Base-by-base conservation (phyloP, 2,329 filamentous ascomycete genomes). In the Penicillium freii region DNA sequence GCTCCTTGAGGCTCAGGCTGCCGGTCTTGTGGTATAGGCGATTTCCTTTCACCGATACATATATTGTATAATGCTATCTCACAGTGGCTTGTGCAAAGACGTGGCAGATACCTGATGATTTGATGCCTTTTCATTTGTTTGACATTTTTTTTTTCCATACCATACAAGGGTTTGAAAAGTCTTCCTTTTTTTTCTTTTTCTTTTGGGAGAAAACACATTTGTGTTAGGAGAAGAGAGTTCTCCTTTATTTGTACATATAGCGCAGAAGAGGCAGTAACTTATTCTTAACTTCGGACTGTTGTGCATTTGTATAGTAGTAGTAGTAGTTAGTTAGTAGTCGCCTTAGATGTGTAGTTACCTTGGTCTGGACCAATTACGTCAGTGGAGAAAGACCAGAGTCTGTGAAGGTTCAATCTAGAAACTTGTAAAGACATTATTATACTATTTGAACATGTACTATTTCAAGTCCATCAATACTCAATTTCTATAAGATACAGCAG, bases 181-280 rank as follows among this genome's bases (percentile, higher is more conserved):
- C 57, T 63, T 66, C 54, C 56, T 66, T 57, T 56, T 49, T 57
- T 54, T 50, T 59, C 2, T 62, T 60, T 60, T 58, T 58, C 57
- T 48, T 61, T 54, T 53, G 59, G 56, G 55, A 61, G 61, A 67
- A 58, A 62, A 63, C 54, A 57, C 43, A 63, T 59, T 66, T 65
- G 69, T 73, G 70, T 72, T 71, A 42, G 61, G 27, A 19, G 62
- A 65, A 65, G 62, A 64, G 56, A 66, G 61, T 66, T 54, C 60
- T 62, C 46, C 36, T 43, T 51, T n/a, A 56, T 58, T 59, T 72
- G 70, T 73, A 73, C 66, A 73, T 72, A 71, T 72, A 65, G 65
- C 68, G 66, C 62, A 59, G 50, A 59, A 57, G 54, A 31, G 56
- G 62, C 51, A 61, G 57, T 63, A 62, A 66, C 63, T 63, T 43